Base-by-base conservation (phyloP, 208 protist genomes). In the Trypanosoma conorhini region DNA sequence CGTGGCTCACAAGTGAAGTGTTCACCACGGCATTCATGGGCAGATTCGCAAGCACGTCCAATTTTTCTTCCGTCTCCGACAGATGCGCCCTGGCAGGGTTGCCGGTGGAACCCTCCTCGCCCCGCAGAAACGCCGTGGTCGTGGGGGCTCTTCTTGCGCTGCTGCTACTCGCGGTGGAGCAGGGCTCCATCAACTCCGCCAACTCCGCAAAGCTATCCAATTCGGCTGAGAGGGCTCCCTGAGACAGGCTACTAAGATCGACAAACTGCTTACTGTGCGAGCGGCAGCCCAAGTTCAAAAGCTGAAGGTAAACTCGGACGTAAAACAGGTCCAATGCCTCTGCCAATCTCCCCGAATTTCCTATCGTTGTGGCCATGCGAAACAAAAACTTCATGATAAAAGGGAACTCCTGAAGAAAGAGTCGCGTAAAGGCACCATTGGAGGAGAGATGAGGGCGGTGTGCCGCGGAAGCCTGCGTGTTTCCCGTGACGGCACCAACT, bases 291-390 rank as follows among this genome's bases (percentile, higher is more conserved):
- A 96, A 59, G 30, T 77, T 51, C 65, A 89, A 87, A 10, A 94
- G 73, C 26, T 81, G 79, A 10, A 66, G 35, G 58, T 85, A 94
- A 24, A 96, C 82, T 56, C 91, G 85, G 24, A 48, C 77, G 69
- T 91, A 94, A 78, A 90, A 94, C 21, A 81, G 68, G 28, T 96
- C 88, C 9, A 96, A 72, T 24, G 83, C 88, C 50, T 93, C 85
- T 72, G 79, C 88, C 57, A 96, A 31, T 35, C 75, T 78, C 12
- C 73, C 79, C 60, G 67, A 80, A 57, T 70, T 66, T 24, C 84
- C 77, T 57, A 93, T 65, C 17, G 75, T 68, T 17, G 69, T 62
- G 9, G 77, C 81, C 44, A 89, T 50, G 28, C 86, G 84, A 50
- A 75, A 48, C 30, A 94, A 55, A 63, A 81, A 70, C 67, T 87